Conservation (phyloP, 176 grass and related monocot species). For the Musa acuminata region DNA sequence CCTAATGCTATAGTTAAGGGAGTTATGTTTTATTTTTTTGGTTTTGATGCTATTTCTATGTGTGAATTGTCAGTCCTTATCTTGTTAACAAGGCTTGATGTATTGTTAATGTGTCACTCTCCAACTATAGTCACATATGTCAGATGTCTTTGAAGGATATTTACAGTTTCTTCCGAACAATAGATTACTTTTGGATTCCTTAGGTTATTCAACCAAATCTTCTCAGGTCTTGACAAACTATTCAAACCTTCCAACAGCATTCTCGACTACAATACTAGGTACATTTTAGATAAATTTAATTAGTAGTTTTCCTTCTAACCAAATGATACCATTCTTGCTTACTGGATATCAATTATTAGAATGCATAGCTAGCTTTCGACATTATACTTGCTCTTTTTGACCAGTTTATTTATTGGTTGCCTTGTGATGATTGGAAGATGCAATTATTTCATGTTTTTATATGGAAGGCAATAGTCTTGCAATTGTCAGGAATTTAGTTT, state of each 20-base stretch:
- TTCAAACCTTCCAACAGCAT: slow-evolving; percentile 88
- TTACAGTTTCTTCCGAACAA: neutral
- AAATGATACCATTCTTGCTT: neutral
- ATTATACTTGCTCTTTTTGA: neutral
- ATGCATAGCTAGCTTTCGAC: too few relatives aligned
- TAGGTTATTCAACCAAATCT: too few relatives aligned
- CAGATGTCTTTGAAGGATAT: neutral
- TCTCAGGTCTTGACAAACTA: slow-evolving; percentile 24
- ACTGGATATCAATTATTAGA: too few relatives aligned
- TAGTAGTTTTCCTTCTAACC: too few relatives aligned
- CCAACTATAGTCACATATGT: too few relatives aligned
- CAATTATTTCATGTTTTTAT: too few relatives aligned
- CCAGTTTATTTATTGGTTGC: neutral
- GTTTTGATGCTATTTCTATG: neutral
- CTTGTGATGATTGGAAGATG: neutral
- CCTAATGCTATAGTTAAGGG: neutral
- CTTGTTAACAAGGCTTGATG: neutral
- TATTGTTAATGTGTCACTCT: neutral
- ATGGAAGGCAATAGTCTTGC: too few relatives aligned
- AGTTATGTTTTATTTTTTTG: slow-evolving; percentile 1
- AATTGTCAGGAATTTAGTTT: too few relatives aligned
- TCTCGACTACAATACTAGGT: slow-evolving; percentile 92
- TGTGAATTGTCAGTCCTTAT: neutral
- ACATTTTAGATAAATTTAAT: neutral
- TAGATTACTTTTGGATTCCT: neutral